Percentiles rank a stretch among this genome's conserved stretches.
Conservation (phyloP, 176 grass and related monocot genomes). For the Musa troglodytarum region DNA sequence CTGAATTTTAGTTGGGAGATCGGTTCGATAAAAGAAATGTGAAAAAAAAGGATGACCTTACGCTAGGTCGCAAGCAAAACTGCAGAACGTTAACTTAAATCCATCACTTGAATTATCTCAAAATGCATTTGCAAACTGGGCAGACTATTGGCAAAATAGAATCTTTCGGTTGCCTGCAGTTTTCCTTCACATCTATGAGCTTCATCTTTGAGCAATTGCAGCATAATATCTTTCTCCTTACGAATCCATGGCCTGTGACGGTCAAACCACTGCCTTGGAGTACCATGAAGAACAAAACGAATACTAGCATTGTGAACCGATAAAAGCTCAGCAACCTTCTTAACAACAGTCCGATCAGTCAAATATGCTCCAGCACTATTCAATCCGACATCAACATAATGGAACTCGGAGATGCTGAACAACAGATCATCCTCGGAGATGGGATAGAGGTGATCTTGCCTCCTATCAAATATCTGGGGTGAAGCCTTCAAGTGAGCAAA, state of each 20-base stretch:
- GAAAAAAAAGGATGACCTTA: background rate
- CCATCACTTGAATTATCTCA: slow-evolving; percentile 54
- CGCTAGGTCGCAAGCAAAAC: background rate
- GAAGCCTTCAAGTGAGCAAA: slow-evolving; percentile 31
- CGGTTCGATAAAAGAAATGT: background rate
- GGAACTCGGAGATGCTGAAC: slow-evolving; percentile 59
- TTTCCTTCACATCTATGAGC: slow-evolving; percentile 25
- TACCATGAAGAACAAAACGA: slow-evolving; percentile 55
- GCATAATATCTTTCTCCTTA: slow-evolving; percentile 37
- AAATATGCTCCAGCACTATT: slow-evolving; percentile 80
- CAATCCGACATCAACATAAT: slow-evolving; percentile 78
- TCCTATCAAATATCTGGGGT: background rate
- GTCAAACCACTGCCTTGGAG: slow-evolving; percentile 61
- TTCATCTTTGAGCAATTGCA: slow-evolving; percentile 35
- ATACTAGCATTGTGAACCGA: slow-evolving; percentile 20
- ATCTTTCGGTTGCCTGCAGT: slow-evolving; percentile 33
- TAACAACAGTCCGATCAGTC: slow-evolving; percentile 39
- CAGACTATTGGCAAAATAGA: slow-evolving; percentile 32
- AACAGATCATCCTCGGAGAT: slow-evolving; percentile 34
- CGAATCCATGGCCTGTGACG: slow-evolving; percentile 35
- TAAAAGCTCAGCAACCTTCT: slow-evolving; percentile 30
- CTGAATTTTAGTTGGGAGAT: background rate
- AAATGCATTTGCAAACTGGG: slow-evolving; percentile 56
- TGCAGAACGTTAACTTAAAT: slow-evolving; percentile 25
- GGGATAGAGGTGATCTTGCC: slow-evolving; percentile 30